Evolutionary conservation across 352 stramenopile species (phyloP).

Genomic region (Pythium phragmiticola): DNA sequence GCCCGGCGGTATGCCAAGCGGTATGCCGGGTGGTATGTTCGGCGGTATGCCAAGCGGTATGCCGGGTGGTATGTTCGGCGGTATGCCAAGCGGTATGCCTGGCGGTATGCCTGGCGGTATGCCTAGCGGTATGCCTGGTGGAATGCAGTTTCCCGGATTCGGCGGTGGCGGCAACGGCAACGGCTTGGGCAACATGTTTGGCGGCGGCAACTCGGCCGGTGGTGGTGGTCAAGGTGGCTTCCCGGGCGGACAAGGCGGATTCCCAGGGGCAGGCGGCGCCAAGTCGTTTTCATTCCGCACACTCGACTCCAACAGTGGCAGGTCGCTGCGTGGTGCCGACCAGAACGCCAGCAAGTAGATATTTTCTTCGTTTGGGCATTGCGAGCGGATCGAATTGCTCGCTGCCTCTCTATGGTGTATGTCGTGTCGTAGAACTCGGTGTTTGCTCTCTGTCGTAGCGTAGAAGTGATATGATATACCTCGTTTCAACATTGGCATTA

Average conservation of each 20-base stretch:
- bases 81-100: neutral
- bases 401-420: too few species aligned
- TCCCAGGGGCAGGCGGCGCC: neutral
- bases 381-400: neutral
- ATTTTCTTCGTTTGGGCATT: neutral
- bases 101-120: neutral
- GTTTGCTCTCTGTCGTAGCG: neutral
- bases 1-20: neutral
- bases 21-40: too few species aligned
- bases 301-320: conserved; percentile 6
- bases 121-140: neutral
- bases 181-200: neutral
- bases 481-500: neutral
- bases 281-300: conserved; percentile 16
- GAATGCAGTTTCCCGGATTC: too few species aligned
- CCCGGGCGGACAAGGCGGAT: neutral
- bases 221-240: neutral
- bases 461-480: neutral
- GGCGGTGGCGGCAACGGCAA: neutral
- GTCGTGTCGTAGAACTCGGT: neutral
- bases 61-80: too few species aligned
- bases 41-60: too few species aligned
- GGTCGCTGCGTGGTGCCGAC: conserved; percentile 7
- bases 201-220: neutral
- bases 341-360: neutral